Percentiles rank a stretch among this genome's conserved stretches.
Conservation (phyloP, 176 grass and related monocot species). For the Tuctoria greenei region DNA sequence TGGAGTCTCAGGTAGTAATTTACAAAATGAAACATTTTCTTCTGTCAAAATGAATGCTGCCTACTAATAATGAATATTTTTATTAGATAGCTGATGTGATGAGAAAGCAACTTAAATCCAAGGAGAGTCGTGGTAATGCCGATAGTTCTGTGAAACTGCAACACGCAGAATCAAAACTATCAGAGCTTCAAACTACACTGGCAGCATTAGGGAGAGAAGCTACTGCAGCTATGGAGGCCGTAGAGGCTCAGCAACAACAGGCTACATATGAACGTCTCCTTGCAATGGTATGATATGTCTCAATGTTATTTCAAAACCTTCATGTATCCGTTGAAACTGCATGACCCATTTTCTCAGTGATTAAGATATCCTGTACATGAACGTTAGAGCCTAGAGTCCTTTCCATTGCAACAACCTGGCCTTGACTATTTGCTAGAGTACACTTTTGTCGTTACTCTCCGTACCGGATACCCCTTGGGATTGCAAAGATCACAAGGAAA, state of each 20-base stretch:
- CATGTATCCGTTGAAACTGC: neutral
- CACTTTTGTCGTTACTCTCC: too few species aligned
- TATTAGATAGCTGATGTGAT: constrained; percentile 97
- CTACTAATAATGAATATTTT: constrained; percentile 40
- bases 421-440: neutral
- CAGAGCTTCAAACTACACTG: constrained; percentile 68
- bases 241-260: constrained; percentile 85
- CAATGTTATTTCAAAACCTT: constrained; percentile 13
- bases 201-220: constrained; percentile 89
- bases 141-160: constrained; percentile 80
- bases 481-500: too few species aligned
- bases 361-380: neutral
- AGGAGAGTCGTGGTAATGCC: constrained; percentile 61
- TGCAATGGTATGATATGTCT: constrained; percentile 62
- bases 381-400: neutral
- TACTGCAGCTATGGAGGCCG: constrained; percentile 90
- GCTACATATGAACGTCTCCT: constrained; percentile 78
- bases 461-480: too few species aligned
- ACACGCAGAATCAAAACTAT: constrained; percentile 97
- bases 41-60: neutral
- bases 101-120: constrained; percentile 90
- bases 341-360: constrained; percentile 1
- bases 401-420: neutral
- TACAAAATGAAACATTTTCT: neutral
- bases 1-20: constrained; percentile 83